Percentiles rank a stretch among this genome's conserved stretches.
phyloP scores from a whole-genome alignment of 768 basidiomycete genomes.

The Suillus subaureus region DNA sequence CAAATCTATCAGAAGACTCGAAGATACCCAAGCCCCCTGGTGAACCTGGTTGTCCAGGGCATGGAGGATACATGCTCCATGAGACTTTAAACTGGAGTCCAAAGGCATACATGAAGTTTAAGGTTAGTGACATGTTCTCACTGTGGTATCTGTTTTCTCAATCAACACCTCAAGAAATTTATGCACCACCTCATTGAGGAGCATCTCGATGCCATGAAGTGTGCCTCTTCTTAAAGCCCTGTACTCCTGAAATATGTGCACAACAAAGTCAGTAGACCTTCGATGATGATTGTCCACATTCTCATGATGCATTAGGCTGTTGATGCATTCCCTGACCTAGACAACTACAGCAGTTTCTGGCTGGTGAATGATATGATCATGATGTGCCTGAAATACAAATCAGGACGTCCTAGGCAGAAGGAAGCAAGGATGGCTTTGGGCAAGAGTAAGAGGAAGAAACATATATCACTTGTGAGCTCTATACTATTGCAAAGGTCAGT shows the following conservation, averaged over 20 bases:
- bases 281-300: too few relatives aligned
- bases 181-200: conserved; percentile 8
- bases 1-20: conserved; percentile 8
- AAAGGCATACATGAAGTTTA: conserved; percentile 18
- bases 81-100: conserved; percentile 21
- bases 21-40: conserved; percentile 30
- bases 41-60: conserved; percentile 23
- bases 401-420: neutral
- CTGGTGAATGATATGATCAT: conserved; percentile 15
- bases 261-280: neutral
- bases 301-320: conserved; percentile 1
- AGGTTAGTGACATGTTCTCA: conserved; percentile 12
- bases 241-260: neutral
- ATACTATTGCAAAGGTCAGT: too few relatives aligned
- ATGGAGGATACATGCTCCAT: conserved; percentile 29
- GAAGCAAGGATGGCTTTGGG: neutral
- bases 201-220: conserved; percentile 9
- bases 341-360: conserved; percentile 13
- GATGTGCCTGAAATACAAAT: conserved; percentile 17
- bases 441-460: too few relatives aligned
- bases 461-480: too few relatives aligned
- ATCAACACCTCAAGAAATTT: conserved; percentile 4
- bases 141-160: too few relatives aligned
- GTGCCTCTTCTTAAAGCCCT: conserved; percentile 11
- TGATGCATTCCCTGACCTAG: conserved; percentile 11